Conservation (phyloP, 441 rosid species). For the Codiaeum variegatum region DNA sequence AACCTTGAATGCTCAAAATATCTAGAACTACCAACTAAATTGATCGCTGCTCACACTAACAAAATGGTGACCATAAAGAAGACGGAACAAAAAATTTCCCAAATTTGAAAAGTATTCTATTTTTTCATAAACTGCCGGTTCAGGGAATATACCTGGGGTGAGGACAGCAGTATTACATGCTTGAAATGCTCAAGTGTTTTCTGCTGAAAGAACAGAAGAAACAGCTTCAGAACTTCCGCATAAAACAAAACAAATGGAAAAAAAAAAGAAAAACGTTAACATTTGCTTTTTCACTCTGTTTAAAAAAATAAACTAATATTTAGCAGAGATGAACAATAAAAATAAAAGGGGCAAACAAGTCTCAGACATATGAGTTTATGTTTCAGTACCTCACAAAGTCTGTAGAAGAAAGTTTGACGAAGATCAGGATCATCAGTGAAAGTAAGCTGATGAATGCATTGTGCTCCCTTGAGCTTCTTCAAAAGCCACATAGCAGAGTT, state of each 20-base stretch:
- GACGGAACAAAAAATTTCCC: not conserved
- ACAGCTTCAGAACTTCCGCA: not conserved
- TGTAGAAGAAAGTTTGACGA: slow-evolving; percentile 67
- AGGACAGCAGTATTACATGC: slow-evolving; percentile 60
- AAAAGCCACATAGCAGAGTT: slow-evolving; percentile 88
- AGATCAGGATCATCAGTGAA: slow-evolving; percentile 86
- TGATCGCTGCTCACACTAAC: not conserved
- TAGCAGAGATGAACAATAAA: not conserved
- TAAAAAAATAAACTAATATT: not conserved
- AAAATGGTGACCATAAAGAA: not conserved
- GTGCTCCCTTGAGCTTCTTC: slow-evolving; percentile 83
- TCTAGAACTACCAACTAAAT: not conserved
- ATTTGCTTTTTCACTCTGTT: not conserved
- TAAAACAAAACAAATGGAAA: not conserved
- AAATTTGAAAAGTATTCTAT: not conserved
- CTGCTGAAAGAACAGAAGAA: slow-evolving; percentile 47
- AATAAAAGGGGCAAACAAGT: not conserved
- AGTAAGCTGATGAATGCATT: slow-evolving; percentile 96
- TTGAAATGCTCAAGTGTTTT: slow-evolving; percentile 71
- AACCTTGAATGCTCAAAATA: not conserved
- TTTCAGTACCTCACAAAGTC: slow-evolving; percentile 65
- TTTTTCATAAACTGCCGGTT: not conserved
- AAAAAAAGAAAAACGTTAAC: not conserved
- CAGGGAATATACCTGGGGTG: slow-evolving; percentile 64
- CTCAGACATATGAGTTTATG: not conserved